Conservation (phyloP, 164 flowering plant species). For the Vitis amurensis region DNA sequence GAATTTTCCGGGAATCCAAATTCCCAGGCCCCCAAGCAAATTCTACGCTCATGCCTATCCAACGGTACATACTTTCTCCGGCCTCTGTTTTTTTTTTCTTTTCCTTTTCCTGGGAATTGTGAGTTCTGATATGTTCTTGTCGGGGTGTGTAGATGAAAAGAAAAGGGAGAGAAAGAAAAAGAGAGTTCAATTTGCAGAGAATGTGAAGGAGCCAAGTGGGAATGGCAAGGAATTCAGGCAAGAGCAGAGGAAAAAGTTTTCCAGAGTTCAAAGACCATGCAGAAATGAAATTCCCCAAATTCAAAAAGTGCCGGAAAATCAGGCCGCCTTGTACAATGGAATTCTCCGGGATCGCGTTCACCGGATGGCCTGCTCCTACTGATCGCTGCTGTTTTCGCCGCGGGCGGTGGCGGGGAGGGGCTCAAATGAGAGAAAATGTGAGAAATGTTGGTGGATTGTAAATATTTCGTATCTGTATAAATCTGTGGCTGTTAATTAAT, state of each 20-base stretch:
- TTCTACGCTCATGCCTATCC: conserved; percentile 46
- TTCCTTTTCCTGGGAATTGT: background rate
- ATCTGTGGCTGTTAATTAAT: no score
- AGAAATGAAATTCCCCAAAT: conserved; percentile 6
- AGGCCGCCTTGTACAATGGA: conserved; percentile 37
- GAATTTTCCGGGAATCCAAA: conserved; percentile 4
- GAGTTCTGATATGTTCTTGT: background rate
- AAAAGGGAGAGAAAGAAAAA: conserved; percentile 33
- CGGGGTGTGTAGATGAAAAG: conserved; percentile 18
- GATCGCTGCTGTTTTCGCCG: background rate
- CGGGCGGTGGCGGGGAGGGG: no score
- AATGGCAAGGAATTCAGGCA: conserved; percentile 28
- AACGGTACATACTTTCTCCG: conserved; percentile 28
- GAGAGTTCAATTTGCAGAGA: conserved; percentile 43
- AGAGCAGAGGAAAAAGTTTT: background rate
- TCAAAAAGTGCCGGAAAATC: conserved; percentile 28
- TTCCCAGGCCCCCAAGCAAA: conserved; percentile 11
- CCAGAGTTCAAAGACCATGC: conserved; percentile 1
- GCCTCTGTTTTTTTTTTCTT: background rate
- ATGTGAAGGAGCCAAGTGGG: conserved; percentile 33
- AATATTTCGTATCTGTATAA: no score
- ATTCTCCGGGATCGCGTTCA: conserved; percentile 39
- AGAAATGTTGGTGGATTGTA: no score
- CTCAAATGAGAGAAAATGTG: no score
- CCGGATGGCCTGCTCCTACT: conserved; percentile 26